Evolutionary conservation across 1,284 basidiomycete genomes (phyloP).

Genomic region (Rhodotorula sp.): DNA sequence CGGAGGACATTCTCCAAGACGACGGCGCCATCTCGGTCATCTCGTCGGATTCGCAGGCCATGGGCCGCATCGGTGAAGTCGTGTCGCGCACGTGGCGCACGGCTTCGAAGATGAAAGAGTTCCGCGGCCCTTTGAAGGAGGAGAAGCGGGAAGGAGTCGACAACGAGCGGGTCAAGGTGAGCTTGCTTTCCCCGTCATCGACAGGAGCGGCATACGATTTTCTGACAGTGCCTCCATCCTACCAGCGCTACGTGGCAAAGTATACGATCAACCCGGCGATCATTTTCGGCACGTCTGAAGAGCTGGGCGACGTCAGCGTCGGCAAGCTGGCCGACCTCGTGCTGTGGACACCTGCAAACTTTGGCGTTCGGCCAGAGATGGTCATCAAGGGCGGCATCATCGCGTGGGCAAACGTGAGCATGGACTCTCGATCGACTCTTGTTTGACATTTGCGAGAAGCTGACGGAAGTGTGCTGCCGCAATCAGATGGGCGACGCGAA

Average conservation of each 20-base stretch:
- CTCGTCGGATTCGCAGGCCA: conserved; percentile 91
- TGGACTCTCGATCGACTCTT: no score
- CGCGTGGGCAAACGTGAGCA: conserved; percentile 74
- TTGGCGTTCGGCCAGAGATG: conserved; percentile 88
- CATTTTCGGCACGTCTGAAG: conserved; percentile 84
- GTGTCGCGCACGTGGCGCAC: conserved; percentile 92
- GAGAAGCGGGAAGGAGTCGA: conserved; percentile 68
- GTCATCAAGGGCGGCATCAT: conserved; percentile 94
- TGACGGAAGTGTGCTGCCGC: background rate
- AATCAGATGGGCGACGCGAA: conserved; percentile 46
- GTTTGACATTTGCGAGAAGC: background rate
- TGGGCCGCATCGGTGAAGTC: conserved; percentile 94
- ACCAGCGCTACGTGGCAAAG: conserved; percentile 78
- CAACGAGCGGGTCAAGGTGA: conserved; percentile 89
- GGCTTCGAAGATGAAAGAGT: conserved; percentile 86
- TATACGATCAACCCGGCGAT: conserved; percentile 98
- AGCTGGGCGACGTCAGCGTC: conserved; percentile 79
- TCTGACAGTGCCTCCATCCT: background rate
- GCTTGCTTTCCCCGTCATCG: background rate
- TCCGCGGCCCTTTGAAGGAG: conserved; percentile 67
- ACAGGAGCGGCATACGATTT: background rate
- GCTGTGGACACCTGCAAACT: conserved; percentile 89
- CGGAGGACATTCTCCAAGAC: conserved; percentile 96
- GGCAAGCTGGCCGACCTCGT: conserved; percentile 91
- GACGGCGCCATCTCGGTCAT: conserved; percentile 93